Evolutionary conservation across 1,284 basidiomycete genomes (phyloP), one percentile per base, ranked within the genome.

Genomic region (Porodaedalea pini): DNA sequence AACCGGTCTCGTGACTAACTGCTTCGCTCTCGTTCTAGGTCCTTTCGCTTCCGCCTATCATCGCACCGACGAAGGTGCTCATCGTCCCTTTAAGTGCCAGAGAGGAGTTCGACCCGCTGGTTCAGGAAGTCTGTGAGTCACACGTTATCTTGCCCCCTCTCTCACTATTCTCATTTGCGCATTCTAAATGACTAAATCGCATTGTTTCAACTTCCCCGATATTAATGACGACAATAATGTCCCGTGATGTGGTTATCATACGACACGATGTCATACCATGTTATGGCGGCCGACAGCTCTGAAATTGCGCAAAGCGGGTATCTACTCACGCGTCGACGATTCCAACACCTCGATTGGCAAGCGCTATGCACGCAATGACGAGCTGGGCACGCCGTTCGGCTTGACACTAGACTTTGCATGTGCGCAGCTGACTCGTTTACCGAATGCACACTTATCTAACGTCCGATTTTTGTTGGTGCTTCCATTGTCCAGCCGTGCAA

Each of bases 361-460:
- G 77, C 92, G 97, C 37, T 99, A 99, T 73, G 86, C 97, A 31
- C 85, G 97, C 62, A 99, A 98, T 75, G 96, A 99, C 75, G 97
- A 99, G 76, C 83, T 99, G 43, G 96, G 96, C 64, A 99, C 96
- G 36, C 96, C 96, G 2, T 99, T 91, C 70, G 96, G 96, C 54
- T 81, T 95, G 64, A 99, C 97, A 4, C 81, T 99, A 61, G 96
- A 99, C 75, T 99, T 99, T 78, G 96, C 95, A 25, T 95, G 94
- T 92, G 71, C 73, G 90, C 85, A 29, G 49, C 69, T 36, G 60
- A 52, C 64, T 56, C 7, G 32, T 52, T 21, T 23, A n/a, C 15
- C 32, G 27, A 23, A 44, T 7, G 41, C 39, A 49, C 21, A 36
- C 29, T 15, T 25, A 10, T 19, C 57, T 27, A 36, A 58, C 45